Percentiles rank a stretch among this genome's conserved stretches.
Conservation (phyloP, 2,329 filamentous ascomycete genomes). For the Sarocladium kiliense region DNA sequence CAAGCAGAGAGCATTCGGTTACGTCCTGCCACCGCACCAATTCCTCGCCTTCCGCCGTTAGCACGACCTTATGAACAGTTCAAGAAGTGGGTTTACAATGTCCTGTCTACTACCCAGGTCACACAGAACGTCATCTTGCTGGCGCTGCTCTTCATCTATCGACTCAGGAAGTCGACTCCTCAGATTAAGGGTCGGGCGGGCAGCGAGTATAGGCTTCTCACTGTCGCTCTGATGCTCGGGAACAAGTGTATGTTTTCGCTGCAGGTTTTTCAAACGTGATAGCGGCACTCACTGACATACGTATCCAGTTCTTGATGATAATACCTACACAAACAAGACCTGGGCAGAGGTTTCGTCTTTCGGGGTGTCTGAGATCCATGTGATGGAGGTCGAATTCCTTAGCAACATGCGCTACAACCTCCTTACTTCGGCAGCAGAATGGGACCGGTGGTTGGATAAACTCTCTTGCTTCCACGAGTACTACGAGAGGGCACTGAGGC, state of each 20-base stretch:
- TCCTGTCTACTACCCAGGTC: constrained; percentile 90
- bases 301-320: constrained; percentile 78
- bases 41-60: constrained; percentile 59
- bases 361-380: constrained; percentile 88
- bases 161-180: constrained; percentile 85
- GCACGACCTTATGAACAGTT: constrained; percentile 77
- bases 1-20: constrained; percentile 60
- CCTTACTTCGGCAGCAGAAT: constrained; percentile 78
- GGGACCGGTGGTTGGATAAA: constrained; percentile 81
- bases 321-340: constrained; percentile 99
- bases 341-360: constrained; percentile 98
- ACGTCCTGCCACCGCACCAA: constrained; percentile 29
- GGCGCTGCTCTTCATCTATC: constrained; percentile 86
- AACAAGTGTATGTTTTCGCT: constrained; percentile 72
- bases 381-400: constrained; percentile 99
- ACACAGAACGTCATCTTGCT: constrained; percentile 92
- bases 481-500: constrained; percentile 62
- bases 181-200: constrained; percentile 85
- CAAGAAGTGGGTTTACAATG: constrained; percentile 87
- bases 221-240: constrained; percentile 92
- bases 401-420: constrained; percentile 97
- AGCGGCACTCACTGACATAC: constrained; percentile 18
- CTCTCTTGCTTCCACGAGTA: constrained; percentile 79
- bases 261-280: no score
- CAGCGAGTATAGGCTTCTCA: constrained; percentile 88